These are phyloP conservation scores for Aureobasidium pullulans DNA, from an alignment of 2,329 filamentous ascomycete species.

Conservation along the genomic window DNA sequence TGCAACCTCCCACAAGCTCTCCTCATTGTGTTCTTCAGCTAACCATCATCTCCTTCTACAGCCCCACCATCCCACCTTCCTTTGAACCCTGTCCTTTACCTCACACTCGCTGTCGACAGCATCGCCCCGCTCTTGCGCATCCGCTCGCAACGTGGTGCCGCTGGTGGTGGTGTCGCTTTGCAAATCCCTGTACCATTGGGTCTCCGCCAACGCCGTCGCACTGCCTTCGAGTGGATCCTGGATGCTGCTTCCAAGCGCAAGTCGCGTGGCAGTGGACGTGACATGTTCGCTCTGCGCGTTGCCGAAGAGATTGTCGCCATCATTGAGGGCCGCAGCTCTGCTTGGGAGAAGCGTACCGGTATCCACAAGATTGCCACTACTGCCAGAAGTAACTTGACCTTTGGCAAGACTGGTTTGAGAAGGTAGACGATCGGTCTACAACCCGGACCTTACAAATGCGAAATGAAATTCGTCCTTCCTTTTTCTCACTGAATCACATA, in stretches of 20 bases:
- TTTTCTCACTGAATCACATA: background rate
- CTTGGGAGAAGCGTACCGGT: slow-evolving; percentile 74
- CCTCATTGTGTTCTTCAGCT: background rate
- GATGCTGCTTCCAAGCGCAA: slow-evolving; percentile 73
- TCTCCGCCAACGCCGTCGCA: slow-evolving; percentile 18
- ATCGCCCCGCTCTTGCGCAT: slow-evolving; percentile 84
- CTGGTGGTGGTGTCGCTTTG: slow-evolving; percentile 67
- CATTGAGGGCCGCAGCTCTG: slow-evolving; percentile 72
- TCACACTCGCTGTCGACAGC: slow-evolving; percentile 84
- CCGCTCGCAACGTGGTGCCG: slow-evolving; percentile 64
- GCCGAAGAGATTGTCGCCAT: slow-evolving; percentile 82
- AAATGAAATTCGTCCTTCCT: background rate
- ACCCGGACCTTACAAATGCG: background rate
- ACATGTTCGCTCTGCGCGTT: slow-evolving; percentile 67
- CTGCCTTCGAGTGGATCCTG: slow-evolving; percentile 65
- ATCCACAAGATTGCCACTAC: slow-evolving; percentile 77
- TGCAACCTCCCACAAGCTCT: background rate
- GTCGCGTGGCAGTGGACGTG: slow-evolving; percentile 62
- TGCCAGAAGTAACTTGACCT: slow-evolving; percentile 63
- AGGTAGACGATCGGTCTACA: slow-evolving; percentile 4
- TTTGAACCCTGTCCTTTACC: slow-evolving; percentile 81
- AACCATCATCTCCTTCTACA: slow-evolving; percentile 7
- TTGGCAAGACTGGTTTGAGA: slow-evolving; percentile 21
- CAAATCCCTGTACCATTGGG: slow-evolving; percentile 19
- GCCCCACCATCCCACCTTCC: slow-evolving; percentile 75